Evolutionary conservation across 805 yeast genomes (phyloP).

Genomic region (Pichia phayaonensis): DNA sequence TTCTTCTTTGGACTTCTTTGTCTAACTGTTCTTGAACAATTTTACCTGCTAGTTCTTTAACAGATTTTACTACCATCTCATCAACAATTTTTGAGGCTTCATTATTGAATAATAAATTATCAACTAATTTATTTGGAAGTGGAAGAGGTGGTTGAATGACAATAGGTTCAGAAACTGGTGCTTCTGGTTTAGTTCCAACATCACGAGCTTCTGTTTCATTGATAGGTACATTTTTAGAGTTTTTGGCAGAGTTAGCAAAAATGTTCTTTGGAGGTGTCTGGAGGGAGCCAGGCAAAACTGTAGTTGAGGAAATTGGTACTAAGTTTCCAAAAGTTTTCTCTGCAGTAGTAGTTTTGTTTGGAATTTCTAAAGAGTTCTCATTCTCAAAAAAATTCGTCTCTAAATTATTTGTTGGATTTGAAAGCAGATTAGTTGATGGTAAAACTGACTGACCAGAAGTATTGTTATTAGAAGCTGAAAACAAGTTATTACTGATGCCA

Average conservation of each 20-base stretch:
- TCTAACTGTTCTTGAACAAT: not conserved
- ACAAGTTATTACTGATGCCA: not conserved
- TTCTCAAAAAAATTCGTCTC: not conserved
- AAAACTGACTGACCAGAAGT: not conserved
- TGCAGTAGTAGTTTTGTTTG: not conserved
- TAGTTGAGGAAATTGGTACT: not conserved
- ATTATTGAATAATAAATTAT: slow-evolving; percentile 21
- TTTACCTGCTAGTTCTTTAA: slow-evolving; percentile 5
- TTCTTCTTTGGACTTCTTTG: slow-evolving; percentile 4
- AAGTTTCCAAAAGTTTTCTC: not conserved
- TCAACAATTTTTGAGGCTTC: slow-evolving; percentile 25
- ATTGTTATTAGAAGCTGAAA: not conserved
- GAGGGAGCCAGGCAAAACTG: too few relatives aligned
- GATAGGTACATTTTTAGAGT: not conserved
- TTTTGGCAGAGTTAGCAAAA: not conserved
- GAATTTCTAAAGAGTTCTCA: not conserved
- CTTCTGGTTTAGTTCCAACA: not conserved
- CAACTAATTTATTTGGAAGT: slow-evolving; percentile 19
- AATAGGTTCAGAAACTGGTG: not conserved
- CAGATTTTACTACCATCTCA: slow-evolving; percentile 23
- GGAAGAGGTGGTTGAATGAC: not conserved
- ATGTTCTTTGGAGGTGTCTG: not conserved
- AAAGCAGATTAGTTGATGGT: not conserved
- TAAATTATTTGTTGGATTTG: not conserved
- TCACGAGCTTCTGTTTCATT: not conserved